phyloP scores from a whole-genome alignment of 163 green algal species.

The Volvox carteri region DNA sequence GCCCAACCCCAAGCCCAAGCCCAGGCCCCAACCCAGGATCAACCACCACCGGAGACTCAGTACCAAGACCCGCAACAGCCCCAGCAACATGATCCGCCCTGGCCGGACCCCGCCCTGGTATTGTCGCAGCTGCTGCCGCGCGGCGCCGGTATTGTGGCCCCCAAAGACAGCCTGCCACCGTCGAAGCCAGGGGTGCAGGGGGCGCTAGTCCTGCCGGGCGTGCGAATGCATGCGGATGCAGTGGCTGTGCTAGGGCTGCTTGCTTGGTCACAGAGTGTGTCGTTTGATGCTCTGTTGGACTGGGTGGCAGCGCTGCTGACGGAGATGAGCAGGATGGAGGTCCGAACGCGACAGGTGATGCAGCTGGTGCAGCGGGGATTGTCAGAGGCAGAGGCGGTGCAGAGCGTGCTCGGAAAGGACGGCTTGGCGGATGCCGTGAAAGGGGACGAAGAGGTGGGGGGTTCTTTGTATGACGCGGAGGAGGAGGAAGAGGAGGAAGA shows the following conservation, averaged over 20 bases:
- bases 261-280: neutral
- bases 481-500: neutral
- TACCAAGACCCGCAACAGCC: too few relatives aligned
- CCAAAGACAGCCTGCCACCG: neutral
- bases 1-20: neutral
- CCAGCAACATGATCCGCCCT: neutral
- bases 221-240: slow-evolving; percentile 4
- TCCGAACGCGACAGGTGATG: too few relatives aligned
- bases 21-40: too few relatives aligned
- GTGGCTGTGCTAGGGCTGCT: slow-evolving; percentile 10
- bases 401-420: neutral
- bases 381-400: neutral
- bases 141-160: neutral
- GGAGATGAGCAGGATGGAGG: neutral
- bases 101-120: neutral
- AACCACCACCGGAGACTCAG: too few relatives aligned
- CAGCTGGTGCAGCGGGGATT: neutral
- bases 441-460: neutral
- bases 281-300: neutral
- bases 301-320: neutral
- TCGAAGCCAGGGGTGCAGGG: neutral
- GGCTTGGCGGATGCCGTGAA: neutral
- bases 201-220: neutral
- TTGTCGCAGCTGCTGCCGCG: slow-evolving; percentile 3
- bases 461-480: neutral